Evolutionary conservation across 2,329 filamentous ascomycete species (phyloP).

Genomic region (Penicillium concentricum): DNA sequence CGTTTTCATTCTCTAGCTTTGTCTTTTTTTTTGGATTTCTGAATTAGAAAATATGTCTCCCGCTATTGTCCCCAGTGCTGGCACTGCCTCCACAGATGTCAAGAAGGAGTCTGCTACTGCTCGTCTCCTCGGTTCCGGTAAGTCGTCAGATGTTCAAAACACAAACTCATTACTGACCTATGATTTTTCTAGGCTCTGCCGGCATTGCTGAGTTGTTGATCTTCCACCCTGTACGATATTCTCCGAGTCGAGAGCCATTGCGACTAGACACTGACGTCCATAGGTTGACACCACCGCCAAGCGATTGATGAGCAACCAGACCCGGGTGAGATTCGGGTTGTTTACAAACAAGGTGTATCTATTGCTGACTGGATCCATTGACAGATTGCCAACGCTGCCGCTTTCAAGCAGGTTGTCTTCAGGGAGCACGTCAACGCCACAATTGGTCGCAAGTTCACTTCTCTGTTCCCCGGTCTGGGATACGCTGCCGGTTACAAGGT

Average conservation of each 20-base stretch:
- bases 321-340: conserved; percentile 54
- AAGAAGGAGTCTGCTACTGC: conserved; percentile 89
- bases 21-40: neutral
- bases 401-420: conserved; percentile 91
- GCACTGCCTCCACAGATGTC: conserved; percentile 57
- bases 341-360: neutral
- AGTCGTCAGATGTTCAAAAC: conserved; percentile 15
- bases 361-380: conserved; percentile 7
- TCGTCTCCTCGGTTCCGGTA: conserved; percentile 88
- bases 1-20: conserved; percentile 12
- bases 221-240: conserved; percentile 74
- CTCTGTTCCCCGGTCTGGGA: conserved; percentile 92
- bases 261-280: conserved; percentile 24
- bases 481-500: conserved; percentile 98
- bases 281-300: conserved; percentile 98
- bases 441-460: conserved; percentile 77
- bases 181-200: conserved; percentile 65
- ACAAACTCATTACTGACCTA: conserved; percentile 9
- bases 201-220: conserved; percentile 90
- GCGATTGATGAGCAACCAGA: conserved; percentile 97
- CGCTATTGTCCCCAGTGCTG: conserved; percentile 36
- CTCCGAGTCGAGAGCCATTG: neutral
- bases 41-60: conserved; percentile 56
- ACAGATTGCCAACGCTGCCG: conserved; percentile 57
- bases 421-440: conserved; percentile 77